phyloP scores from a whole-genome alignment of 164 flowering plant species.

The Dillenia suffruticosa region DNA sequence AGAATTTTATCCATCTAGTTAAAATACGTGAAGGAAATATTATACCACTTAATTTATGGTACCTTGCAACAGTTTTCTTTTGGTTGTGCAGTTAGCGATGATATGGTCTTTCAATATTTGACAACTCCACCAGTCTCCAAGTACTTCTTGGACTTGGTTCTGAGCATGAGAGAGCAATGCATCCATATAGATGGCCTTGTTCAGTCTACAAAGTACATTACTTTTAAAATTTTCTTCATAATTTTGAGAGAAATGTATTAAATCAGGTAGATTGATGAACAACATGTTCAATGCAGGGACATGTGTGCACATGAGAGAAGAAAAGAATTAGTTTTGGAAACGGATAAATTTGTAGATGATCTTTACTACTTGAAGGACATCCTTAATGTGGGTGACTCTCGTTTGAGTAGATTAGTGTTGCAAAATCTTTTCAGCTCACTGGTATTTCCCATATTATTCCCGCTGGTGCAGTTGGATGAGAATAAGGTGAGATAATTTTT shows the following conservation, averaged over 20 bases:
- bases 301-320: conserved; percentile 17
- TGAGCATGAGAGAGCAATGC: conserved; percentile 40
- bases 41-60: conserved; percentile 10
- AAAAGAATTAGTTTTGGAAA: conserved; percentile 30
- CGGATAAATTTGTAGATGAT: conserved; percentile 53
- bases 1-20: conserved; percentile 1
- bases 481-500: conserved; percentile 29
- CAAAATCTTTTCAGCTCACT: conserved; percentile 35
- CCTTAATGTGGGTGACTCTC: conserved; percentile 29
- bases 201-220: conserved; percentile 32
- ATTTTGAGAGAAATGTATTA: conserved; percentile 6
- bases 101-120: conserved; percentile 44
- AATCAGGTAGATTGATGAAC: conserved; percentile 3
- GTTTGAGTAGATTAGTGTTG: conserved; percentile 32
- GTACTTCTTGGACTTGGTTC: conserved; percentile 50
- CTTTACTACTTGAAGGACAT: conserved; percentile 59
- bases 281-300: conserved; percentile 34
- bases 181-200: conserved; percentile 38
- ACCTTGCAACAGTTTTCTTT: conserved; percentile 29
- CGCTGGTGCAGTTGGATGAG: conserved; percentile 26
- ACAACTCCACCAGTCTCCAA: conserved; percentile 51
- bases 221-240: not conserved
- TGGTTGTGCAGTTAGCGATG: conserved; percentile 61
- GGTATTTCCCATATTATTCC: conserved; percentile 45
- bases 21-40: not conserved